These are phyloP conservation scores for Yarrowia divulgata DNA, from an alignment of 805 yeast genomes.

Conservation along the genomic window DNA sequence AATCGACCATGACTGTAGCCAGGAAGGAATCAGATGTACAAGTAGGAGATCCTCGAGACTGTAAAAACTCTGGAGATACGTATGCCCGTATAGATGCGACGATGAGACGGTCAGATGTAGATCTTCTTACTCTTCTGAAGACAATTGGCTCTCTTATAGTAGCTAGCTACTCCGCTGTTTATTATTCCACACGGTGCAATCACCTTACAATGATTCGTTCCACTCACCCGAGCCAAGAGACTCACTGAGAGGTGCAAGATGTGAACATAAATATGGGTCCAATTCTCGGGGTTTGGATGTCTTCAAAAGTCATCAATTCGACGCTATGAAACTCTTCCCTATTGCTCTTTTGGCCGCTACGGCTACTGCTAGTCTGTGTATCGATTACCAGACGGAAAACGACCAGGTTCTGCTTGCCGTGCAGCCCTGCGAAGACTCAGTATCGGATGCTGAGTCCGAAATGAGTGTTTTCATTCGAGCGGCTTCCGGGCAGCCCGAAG, in stretches of 20 bases:
- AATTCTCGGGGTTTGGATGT: not conserved
- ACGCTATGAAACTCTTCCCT: not conserved
- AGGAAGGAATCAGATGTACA: too few relatives aligned
- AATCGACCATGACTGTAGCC: too few relatives aligned
- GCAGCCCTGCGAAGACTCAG: conserved; percentile 1
- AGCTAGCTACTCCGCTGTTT: too few relatives aligned
- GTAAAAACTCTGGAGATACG: too few relatives aligned
- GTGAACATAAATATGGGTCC: not conserved
- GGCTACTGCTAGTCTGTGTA: conserved; percentile 7
- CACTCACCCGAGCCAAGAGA: not conserved
- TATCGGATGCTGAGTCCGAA: conserved; percentile 4
- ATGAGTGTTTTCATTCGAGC: conserved; percentile 27
- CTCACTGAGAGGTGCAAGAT: conserved; percentile 3
- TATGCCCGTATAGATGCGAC: too few relatives aligned
- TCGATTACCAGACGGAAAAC: conserved; percentile 3
- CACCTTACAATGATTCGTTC: too few relatives aligned
- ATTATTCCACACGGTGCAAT: too few relatives aligned
- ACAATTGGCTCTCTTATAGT: too few relatives aligned
- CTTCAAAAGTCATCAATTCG: not conserved
- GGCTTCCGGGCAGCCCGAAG: conserved; percentile 7
- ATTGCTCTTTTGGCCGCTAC: not conserved
- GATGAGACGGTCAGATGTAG: too few relatives aligned
- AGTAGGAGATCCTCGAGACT: too few relatives aligned
- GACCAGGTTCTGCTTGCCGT: conserved; percentile 19
- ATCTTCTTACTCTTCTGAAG: too few relatives aligned